A percentile compares a stretch with the other conserved stretches of the same genome.
phyloP scores from a whole-genome alignment of 331 rosid genomes.

The Malus hybrid region DNA sequence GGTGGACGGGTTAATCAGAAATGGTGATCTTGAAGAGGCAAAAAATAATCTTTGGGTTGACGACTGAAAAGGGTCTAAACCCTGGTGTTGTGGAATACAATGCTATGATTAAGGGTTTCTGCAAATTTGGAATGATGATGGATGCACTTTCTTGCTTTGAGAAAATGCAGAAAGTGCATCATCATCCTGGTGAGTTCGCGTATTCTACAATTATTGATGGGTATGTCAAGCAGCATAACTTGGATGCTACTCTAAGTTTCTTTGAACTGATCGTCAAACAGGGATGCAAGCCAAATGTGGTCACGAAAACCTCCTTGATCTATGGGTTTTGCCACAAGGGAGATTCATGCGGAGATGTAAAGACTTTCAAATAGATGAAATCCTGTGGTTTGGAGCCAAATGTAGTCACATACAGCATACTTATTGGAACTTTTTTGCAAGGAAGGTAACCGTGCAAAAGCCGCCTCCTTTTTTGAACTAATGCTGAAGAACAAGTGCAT shows the following conservation, averaged over 20 bases:
- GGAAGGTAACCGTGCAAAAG: conserved; percentile 50
- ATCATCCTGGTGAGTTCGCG: conserved; percentile 59
- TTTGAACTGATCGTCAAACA: conserved; percentile 62
- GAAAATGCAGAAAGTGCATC: conserved; percentile 38
- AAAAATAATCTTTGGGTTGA: conserved; percentile 39
- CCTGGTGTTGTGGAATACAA: conserved; percentile 74
- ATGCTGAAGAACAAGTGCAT: conserved; percentile 59
- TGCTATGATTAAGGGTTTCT: conserved; percentile 79
- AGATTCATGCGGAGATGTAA: conserved; percentile 50
- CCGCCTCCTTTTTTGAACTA: conserved; percentile 60
- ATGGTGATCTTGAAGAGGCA: conserved; percentile 53
- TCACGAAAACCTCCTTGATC: conserved; percentile 68
- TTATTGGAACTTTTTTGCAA: conserved; percentile 62
- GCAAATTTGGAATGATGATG: conserved; percentile 65
- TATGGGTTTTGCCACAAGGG: conserved; percentile 60
- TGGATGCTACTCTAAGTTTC: conserved; percentile 45
- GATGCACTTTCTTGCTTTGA: conserved; percentile 49
- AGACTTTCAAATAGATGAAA: conserved; percentile 47
- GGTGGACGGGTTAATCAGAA: conserved; percentile 66
- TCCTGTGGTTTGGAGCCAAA: conserved; percentile 62
- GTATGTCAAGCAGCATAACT: conserved; percentile 54
- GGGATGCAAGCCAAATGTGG: conserved; percentile 62
- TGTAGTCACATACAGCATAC: conserved; percentile 65
- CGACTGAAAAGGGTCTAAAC: conserved; percentile 40
- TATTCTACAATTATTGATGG: conserved; percentile 80